phyloP scores from a whole-genome alignment of 2,329 filamentous ascomycete genomes.

The Beauveria sp. region DNA sequence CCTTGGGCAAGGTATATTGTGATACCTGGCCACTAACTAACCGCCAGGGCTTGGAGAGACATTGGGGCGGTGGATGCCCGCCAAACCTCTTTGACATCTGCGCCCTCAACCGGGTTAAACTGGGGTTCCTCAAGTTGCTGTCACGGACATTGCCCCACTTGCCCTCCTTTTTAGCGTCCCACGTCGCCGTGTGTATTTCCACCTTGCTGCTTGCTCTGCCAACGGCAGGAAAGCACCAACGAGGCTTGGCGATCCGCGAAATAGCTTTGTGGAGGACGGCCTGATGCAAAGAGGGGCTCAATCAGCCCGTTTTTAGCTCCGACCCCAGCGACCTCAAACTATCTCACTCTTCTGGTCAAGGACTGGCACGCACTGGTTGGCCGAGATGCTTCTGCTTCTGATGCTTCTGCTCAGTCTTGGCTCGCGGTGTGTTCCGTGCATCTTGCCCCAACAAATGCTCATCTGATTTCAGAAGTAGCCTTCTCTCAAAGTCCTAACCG shows the following conservation, averaged over 20 bases:
- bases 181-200: not conserved
- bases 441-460: not conserved
- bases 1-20: no score
- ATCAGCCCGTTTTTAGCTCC: not conserved
- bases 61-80: not conserved
- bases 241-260: conserved; percentile 6
- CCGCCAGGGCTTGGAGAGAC: not conserved
- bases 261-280: conserved; percentile 3
- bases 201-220: not conserved
- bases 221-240: not conserved
- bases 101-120: not conserved
- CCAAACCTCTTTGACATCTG: not conserved
- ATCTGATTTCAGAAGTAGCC: not conserved
- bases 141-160: not conserved
- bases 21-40: no score
- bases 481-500: not conserved
- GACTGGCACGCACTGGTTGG: not conserved
- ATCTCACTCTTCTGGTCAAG: not conserved
- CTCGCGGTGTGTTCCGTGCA: not conserved
- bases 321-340: not conserved
- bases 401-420: not conserved
- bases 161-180: not conserved
- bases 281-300: not conserved
- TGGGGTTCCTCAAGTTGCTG: not conserved
- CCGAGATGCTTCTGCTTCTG: not conserved